Percentiles rank a stretch among this genome's conserved stretches.
Evolutionary conservation across 2,329 filamentous ascomycete species (phyloP).

Genomic region (Stromatinia cepivora): DNA sequence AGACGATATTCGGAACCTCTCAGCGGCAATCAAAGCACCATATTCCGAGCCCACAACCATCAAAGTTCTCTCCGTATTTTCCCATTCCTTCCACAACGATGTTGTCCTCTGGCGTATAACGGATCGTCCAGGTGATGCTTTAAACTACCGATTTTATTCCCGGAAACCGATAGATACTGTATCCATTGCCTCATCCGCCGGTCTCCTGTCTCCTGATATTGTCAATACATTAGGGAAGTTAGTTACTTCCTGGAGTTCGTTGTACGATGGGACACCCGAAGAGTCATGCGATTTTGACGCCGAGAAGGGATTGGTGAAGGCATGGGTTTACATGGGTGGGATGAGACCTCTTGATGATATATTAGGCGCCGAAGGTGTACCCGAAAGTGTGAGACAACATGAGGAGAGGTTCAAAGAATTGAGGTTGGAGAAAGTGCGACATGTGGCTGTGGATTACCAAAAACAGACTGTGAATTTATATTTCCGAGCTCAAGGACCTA

Average conservation of each 20-base stretch:
- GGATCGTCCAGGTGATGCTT: conserved; percentile 9
- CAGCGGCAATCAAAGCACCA: conserved; percentile 5
- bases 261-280: conserved; percentile 12
- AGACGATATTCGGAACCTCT: neutral
- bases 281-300: conserved; percentile 22
- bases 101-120: conserved; percentile 17
- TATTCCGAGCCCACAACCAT: neutral
- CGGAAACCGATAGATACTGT: conserved; percentile 19
- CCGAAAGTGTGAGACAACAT: conserved; percentile 6
- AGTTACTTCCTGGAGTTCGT: neutral
- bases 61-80: neutral
- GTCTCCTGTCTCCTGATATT: neutral
- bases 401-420: neutral
- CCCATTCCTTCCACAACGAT: neutral
- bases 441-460: conserved; percentile 22
- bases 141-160: conserved; percentile 21
- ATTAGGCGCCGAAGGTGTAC: neutral
- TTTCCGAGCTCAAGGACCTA: conserved; percentile 12
- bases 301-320: conserved; percentile 15
- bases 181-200: neutral
- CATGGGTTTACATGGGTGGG: conserved; percentile 18
- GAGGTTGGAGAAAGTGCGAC: conserved; percentile 7
- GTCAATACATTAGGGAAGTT: neutral
- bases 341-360: conserved; percentile 20
- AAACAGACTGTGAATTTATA: conserved; percentile 22